Evolutionary conservation across 75 land plant species (phyloP).

Genomic region (Pinus taeda): DNA sequence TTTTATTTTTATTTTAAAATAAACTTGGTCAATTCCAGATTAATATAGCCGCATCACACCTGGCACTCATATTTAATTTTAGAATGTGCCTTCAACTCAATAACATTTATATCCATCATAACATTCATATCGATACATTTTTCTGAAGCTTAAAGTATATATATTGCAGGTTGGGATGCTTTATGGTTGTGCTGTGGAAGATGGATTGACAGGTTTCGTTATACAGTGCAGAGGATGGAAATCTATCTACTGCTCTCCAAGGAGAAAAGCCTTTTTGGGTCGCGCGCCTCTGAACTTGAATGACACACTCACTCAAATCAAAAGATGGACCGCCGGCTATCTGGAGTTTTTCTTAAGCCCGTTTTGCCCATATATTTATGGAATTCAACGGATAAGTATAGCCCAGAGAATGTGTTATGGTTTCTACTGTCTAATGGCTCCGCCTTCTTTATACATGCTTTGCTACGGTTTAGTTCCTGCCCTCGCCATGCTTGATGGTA

Average conservation of each 20-base stretch:
- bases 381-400: slow-evolving; percentile 1
- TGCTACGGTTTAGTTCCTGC: slow-evolving; percentile 15
- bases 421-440: slow-evolving; percentile 15
- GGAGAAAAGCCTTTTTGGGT: slow-evolving; percentile 13
- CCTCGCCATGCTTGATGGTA: not conserved
- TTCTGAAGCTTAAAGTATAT: not conserved
- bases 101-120: no score
- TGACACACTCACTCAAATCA: slow-evolving; percentile 20
- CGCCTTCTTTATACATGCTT: not conserved
- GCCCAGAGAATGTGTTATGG: slow-evolving; percentile 15
- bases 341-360: slow-evolving; percentile 16
- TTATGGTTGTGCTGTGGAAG: slow-evolving; percentile 27
- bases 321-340: slow-evolving; percentile 16
- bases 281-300: slow-evolving; percentile 9
- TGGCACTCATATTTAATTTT: no score
- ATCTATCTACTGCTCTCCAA: slow-evolving; percentile 13
- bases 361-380: slow-evolving; percentile 10
- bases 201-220: slow-evolving; percentile 17
- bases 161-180: slow-evolving; percentile 19
- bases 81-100: no score
- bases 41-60: no score
- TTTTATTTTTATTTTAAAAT: no score
- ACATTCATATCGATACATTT: no score
- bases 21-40: no score
- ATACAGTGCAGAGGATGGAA: slow-evolving; percentile 19